These are phyloP conservation scores for Stagonosporopsis chrysanthemi DNA, from an alignment of 2,329 filamentous ascomycete genomes.

Conservation along the genomic window DNA sequence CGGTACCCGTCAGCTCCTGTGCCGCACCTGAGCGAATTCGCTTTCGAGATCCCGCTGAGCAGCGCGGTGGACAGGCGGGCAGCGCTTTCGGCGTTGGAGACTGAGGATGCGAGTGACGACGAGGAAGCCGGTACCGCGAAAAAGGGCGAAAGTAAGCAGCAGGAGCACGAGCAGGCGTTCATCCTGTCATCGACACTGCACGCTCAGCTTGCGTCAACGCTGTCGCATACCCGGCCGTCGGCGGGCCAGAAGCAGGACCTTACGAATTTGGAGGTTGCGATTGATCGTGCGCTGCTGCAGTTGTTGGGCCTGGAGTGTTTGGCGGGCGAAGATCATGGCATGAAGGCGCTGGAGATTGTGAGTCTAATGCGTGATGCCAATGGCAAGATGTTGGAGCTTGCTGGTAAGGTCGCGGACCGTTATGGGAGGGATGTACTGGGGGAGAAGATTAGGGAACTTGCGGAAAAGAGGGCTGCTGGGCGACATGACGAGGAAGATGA, in stretches of 20 bases:
- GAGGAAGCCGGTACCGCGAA: conserved; percentile 10
- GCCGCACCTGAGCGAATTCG: conserved; percentile 90
- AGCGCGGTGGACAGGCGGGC: conserved; percentile 54
- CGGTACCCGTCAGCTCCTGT: conserved; percentile 85
- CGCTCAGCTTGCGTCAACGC: conserved; percentile 76
- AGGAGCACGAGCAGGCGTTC: conserved; percentile 79
- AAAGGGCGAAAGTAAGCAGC: conserved; percentile 57
- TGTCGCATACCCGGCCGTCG: conserved; percentile 71
- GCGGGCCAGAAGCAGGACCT: conserved; percentile 72
- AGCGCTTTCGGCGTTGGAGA: conserved; percentile 36
- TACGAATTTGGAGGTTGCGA: conserved; percentile 76
- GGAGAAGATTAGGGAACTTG: conserved; percentile 89
- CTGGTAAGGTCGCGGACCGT: conserved; percentile 84
- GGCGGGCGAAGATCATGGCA: conserved; percentile 89
- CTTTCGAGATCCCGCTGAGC: conserved; percentile 83
- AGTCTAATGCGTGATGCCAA: conserved; percentile 82
- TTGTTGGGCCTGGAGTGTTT: conserved; percentile 89
- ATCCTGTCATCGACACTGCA: conserved; percentile 76
- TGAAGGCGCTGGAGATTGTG: conserved; percentile 93
- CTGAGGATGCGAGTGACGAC: conserved; percentile 46
- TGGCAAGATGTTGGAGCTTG: conserved; percentile 90
- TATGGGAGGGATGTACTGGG: conserved; percentile 82
- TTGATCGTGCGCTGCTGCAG: conserved; percentile 90
- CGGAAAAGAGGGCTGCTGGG: conserved; percentile 71
- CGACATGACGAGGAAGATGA: conserved; percentile 60